phyloP scores from a whole-genome alignment of 768 basidiomycete species.

The Kwoniella europaea region DNA sequence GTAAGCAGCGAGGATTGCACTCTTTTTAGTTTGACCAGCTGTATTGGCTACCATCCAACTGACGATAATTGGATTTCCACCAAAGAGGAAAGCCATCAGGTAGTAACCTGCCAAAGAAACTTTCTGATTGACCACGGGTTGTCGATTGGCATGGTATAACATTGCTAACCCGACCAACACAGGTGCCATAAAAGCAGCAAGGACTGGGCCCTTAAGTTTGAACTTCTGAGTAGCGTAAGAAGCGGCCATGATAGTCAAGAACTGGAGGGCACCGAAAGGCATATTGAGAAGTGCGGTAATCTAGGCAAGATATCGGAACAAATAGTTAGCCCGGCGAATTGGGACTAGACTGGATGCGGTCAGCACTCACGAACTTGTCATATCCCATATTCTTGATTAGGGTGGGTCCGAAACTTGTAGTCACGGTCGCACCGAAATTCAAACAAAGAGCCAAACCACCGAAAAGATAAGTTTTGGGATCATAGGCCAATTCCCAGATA shows the following conservation, averaged over 20 bases:
- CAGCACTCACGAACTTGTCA: constrained; percentile 28
- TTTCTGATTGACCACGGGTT: constrained; percentile 26
- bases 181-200: constrained; percentile 38
- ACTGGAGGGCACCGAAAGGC: constrained; percentile 62
- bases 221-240: constrained; percentile 44
- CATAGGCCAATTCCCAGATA: constrained; percentile 32
- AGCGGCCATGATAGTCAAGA: constrained; percentile 44
- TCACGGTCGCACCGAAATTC: constrained; percentile 30
- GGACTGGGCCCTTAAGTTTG: constrained; percentile 40
- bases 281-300: constrained; percentile 64
- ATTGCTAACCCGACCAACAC: constrained; percentile 47
- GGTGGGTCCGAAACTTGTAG: constrained; percentile 43
- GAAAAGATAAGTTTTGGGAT: constrained; percentile 39
- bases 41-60: constrained; percentile 57
- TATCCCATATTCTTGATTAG: constrained; percentile 38
- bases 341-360: constrained; percentile 10
- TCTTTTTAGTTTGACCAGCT: constrained; percentile 52
- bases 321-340: background rate
- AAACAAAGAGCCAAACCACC: constrained; percentile 17
- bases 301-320: constrained; percentile 29
- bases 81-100: constrained; percentile 54
- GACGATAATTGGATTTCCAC: constrained; percentile 55
- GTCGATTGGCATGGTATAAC: constrained; percentile 41
- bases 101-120: constrained; percentile 56
- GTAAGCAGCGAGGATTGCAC: constrained; percentile 39